Evolutionary conservation across 1,284 basidiomycete genomes (phyloP), one percentile per base, ranked within the genome.

Genomic region (Cryptococcus deneoformans): DNA sequence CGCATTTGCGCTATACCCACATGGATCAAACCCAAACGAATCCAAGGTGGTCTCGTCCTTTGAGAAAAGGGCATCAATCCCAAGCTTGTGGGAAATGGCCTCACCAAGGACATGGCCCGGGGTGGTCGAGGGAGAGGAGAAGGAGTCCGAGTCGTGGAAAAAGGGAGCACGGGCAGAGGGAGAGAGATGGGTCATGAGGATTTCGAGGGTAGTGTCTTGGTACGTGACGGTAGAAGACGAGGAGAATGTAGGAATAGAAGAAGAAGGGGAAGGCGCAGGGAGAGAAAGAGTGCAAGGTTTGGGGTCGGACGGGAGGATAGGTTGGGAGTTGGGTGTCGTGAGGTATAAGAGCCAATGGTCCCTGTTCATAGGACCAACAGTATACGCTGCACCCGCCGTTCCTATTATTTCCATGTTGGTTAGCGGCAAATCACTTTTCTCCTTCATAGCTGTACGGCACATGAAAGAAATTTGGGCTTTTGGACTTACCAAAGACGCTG

Each of bases 341-440:
- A 97, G 84, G 80, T 98, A 99, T 46, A 99, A 85, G 44, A 99
- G 79, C 96, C 96, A 99, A 80, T 99, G 95, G 79, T 98, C 93
- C 53, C 95, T 92, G 77, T 99, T 99, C 79, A 97, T 91, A 75
- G 93, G 95, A 58, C 96, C 96, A 57, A 99, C 88, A 11, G 92
- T 96, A 81, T 99, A 99, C 2, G 94, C 96, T 4, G 92, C 86
- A 51, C 94, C 94, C 40, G 79, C 74, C 65, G 86, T 60, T 7
- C 61, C 61, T 63, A 38, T 45, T 34, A 47, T 16, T 35, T 24
- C 9, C 46, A 8, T 8, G 8, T 54, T n/a, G 12, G 29, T 24
- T n/a, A 46, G 3, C n/a, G 6, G 4, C 11, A 42, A 42, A 16
- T 16, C 40, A 42, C 12, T 3, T n/a, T 11, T 42, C 12, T 42